Evolutionary conservation across 176 grass and related monocot genomes (phyloP).

Genomic region (Oryza brachyantha): DNA sequence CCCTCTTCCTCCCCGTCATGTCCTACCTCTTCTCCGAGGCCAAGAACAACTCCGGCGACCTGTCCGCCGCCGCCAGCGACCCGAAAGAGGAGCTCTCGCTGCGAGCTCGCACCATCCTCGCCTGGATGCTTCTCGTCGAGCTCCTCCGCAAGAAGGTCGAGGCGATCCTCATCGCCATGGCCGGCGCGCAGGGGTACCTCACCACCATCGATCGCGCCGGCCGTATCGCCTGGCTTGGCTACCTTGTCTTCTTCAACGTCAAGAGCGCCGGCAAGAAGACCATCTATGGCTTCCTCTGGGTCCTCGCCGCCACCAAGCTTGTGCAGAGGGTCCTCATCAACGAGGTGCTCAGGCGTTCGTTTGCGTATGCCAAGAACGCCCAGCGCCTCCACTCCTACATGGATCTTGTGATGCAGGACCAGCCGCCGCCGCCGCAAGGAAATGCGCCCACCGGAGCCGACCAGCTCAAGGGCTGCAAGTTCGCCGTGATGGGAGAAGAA

Average conservation of each 20-base stretch:
- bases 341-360: background rate
- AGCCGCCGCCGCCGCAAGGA: no score
- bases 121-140: conserved; percentile 24
- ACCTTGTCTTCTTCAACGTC: conserved; percentile 27
- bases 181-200: no score
- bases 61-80: no score
- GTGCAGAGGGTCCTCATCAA: background rate
- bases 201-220: background rate
- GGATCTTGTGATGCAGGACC: no score
- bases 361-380: conserved; percentile 9
- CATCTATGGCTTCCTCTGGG: conserved; percentile 18
- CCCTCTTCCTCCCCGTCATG: conserved; percentile 22
- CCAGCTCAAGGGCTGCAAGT: no score
- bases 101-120: no score
- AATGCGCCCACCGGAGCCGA: no score
- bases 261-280: background rate
- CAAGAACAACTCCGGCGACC: background rate
- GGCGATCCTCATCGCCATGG: no score
- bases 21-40: conserved; percentile 33
- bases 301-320: background rate
- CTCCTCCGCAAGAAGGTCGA: conserved; percentile 24
- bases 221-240: background rate
- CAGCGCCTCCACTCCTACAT: background rate
- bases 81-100: no score
- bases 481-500: conserved; percentile 20